Percentiles rank a stretch among this genome's conserved stretches.
These are phyloP conservation scores for Debaryomyces sp. DNA, from an alignment of 1,139 yeast genomes.

Conservation along the genomic window DNA sequence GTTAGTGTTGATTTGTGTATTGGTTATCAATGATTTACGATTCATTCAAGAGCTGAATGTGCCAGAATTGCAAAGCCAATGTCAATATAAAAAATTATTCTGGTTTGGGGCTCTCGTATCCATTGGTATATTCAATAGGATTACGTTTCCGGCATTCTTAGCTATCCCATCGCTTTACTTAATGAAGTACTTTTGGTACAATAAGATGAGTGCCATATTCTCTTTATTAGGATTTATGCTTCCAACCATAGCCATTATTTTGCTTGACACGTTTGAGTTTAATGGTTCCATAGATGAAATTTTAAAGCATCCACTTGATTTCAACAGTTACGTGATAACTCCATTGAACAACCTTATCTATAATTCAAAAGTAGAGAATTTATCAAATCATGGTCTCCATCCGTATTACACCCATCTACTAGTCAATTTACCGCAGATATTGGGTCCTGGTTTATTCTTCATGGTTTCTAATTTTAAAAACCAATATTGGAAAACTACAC, in stretches of 20 bases:
- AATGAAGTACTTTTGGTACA: slow-evolving; percentile 36
- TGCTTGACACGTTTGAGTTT: slow-evolving; percentile 52
- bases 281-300: slow-evolving; percentile 8
- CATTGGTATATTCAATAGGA: slow-evolving; percentile 79
- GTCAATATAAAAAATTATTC: slow-evolving; percentile 21
- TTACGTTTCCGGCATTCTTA: slow-evolving; percentile 80
- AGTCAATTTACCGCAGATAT: slow-evolving; percentile 72
- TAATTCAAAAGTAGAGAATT: slow-evolving; percentile 60
- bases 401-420: slow-evolving; percentile 73
- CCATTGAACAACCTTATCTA: slow-evolving; percentile 79
- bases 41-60: slow-evolving; percentile 22
- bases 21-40: slow-evolving; percentile 51
- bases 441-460: slow-evolving; percentile 74
- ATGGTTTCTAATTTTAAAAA: slow-evolving; percentile 35
- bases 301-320: slow-evolving; percentile 13
- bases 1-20: slow-evolving; percentile 58
- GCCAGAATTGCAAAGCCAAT: slow-evolving; percentile 10
- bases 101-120: slow-evolving; percentile 57
- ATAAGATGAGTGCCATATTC: slow-evolving; percentile 26
- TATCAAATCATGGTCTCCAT: slow-evolving; percentile 82
- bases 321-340: slow-evolving; percentile 50
- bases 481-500: slow-evolving; percentile 46
- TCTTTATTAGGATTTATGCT: slow-evolving; percentile 32
- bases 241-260: slow-evolving; percentile 43
- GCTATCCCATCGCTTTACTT: slow-evolving; percentile 56